These are phyloP conservation scores for Alternaria panax DNA, from an alignment of 2,329 filamentous ascomycete genomes.

Conservation along the genomic window DNA sequence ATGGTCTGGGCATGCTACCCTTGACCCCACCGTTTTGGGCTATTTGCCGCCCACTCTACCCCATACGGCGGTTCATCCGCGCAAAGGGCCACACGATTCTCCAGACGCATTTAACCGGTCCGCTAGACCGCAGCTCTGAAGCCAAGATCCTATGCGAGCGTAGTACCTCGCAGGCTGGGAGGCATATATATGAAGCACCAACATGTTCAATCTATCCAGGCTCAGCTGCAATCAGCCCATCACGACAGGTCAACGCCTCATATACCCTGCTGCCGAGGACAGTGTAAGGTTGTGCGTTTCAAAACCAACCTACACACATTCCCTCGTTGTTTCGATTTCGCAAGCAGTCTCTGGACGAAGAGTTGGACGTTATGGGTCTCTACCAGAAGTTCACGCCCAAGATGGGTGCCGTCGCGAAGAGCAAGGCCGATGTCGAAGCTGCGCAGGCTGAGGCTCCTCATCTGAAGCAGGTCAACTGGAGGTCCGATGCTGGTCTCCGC, in stretches of 20 bases:
- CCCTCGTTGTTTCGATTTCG: constrained; percentile 13
- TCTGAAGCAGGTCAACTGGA: constrained; percentile 62
- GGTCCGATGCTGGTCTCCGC: constrained; percentile 62
- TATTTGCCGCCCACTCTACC: constrained; percentile 29
- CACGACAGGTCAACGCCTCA: constrained; percentile 23
- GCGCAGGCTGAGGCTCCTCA: constrained; percentile 60
- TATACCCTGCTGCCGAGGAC: constrained; percentile 25
- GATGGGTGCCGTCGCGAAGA: constrained; percentile 29
- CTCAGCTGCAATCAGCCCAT: constrained; percentile 27
- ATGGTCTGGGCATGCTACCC: constrained; percentile 16
- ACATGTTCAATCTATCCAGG: constrained; percentile 21
- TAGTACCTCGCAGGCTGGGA: constrained; percentile 18
- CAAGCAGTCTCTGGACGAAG: constrained; percentile 11
- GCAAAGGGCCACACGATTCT: constrained; percentile 28
- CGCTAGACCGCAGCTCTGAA: constrained; percentile 32
- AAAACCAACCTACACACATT: constrained; percentile 15
- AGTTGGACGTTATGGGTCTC: constrained; percentile 27
- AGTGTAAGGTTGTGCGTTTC: constrained; percentile 22
- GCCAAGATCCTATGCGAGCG: constrained; percentile 24
- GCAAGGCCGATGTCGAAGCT: constrained; percentile 33
- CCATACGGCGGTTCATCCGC: constrained; percentile 29
- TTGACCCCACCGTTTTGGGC: constrained; percentile 19
- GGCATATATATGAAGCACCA: constrained; percentile 38
- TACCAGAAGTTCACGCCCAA: constrained; percentile 31
- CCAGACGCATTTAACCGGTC: constrained; percentile 41